Conservation (phyloP, 2,329 filamentous ascomycete species). For the Neospermospora avenae region DNA sequence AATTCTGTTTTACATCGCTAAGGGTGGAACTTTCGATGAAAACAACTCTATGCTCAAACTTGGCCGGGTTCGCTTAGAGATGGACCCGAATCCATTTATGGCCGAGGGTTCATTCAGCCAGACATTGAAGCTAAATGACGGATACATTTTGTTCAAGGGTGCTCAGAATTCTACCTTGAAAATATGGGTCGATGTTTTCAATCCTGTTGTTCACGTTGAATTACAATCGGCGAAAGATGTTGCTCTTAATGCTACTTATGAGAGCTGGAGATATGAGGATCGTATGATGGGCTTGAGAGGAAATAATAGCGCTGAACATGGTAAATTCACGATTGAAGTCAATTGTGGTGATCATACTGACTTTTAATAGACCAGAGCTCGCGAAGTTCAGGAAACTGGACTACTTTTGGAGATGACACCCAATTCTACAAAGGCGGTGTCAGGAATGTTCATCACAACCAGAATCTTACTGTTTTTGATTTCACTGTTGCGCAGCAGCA, state of each 20-base stretch:
- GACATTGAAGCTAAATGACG: not conserved
- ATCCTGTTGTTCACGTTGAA: not conserved
- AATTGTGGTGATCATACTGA: not conserved
- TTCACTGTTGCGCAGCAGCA: not conserved
- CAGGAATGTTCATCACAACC: not conserved
- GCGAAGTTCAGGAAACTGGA: not conserved
- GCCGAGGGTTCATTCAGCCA: not conserved
- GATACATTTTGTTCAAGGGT: not conserved
- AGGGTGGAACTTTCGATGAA: not conserved
- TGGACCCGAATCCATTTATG: not conserved
- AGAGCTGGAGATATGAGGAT: not conserved
- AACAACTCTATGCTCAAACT: not conserved
- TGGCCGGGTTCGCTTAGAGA: not conserved
- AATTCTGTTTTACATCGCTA: not conserved
- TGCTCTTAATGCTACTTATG: not conserved
- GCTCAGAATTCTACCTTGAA: not conserved
- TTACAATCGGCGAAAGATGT: not conserved
- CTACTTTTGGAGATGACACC: not conserved
- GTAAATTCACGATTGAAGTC: not conserved
- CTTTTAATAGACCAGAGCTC: not conserved
- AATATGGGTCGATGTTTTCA: not conserved
- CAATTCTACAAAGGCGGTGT: not conserved
- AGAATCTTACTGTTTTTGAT: not conserved
- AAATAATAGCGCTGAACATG: not conserved
- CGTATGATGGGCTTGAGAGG: not conserved